Evolutionary conservation across 2,329 filamentous ascomycete species (phyloP), one percentile per base, ranked within the genome.

Genomic region (Colletotrichum higginsianum): DNA sequence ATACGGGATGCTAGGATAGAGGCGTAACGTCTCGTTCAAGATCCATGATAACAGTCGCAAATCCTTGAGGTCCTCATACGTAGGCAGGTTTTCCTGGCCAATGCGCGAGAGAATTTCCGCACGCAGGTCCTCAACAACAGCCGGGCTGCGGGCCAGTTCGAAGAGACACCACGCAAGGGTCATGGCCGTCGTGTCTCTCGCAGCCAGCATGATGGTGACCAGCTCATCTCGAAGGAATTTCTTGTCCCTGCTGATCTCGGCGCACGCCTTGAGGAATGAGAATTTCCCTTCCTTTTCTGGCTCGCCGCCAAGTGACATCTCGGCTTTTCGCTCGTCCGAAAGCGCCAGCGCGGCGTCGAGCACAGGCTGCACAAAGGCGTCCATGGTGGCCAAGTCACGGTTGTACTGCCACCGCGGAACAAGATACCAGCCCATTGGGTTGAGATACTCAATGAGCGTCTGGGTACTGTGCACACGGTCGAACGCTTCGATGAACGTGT

Each of bases 251-350:
- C 93, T 95, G 79, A 91, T 91, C n/a, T 86, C 86, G 18, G 92
- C 92, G 13, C 95, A 87, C 60, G 91, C 91, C 78, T 95, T 91
- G n/a, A 95, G 86, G 82, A 95, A 94, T 1, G 91, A 94, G 76
- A 93, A 93, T 56, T 86, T 86, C 0, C 11, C 21, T 1, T 23
- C 9, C 21, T 52, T 52, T 15, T 52, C 23, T 2, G 40, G 49
- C 49, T 9, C n/a, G 11, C 4, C n/a, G 11, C 11, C 21, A 3
- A 4, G 12, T 23, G 8, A 87, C 75, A 90, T 92, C 55, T 88
- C 89, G 75, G 92, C 90, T 74, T 91, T 88, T 1, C 94, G 86
- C 77, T 94, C 92, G 15, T 87, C 86, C 0, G 44, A 47, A n/a
- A 47, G 44, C 13, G 15, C 44, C 15, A 86, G 85, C 0, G 89